Evolutionary conservation across 257 asterid genomes (phyloP).

Genomic region (Paraleonurus japonicus): DNA sequence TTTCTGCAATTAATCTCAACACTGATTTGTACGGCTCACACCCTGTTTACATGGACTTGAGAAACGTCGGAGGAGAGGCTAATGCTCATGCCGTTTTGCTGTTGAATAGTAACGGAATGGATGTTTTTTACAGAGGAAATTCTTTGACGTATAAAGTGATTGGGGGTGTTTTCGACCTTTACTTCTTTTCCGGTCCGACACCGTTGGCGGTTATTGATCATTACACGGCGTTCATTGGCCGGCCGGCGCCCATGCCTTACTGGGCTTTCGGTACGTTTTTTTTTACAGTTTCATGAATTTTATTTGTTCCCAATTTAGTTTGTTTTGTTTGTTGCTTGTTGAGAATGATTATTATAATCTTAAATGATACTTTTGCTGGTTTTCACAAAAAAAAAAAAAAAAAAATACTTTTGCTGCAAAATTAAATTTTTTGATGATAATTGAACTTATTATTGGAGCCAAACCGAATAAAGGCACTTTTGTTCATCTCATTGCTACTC

Average conservation of each 20-base stretch:
- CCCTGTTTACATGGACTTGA: conserved; percentile 91
- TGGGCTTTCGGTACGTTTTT: conserved; percentile 92
- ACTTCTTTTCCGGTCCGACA: conserved; percentile 85
- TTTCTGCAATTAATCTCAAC: conserved; percentile 79
- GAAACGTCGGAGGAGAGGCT: conserved; percentile 58
- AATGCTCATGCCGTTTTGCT: conserved; percentile 75
- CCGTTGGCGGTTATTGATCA: conserved; percentile 91
- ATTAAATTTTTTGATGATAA: neutral
- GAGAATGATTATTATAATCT: neutral
- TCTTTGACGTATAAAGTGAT: conserved; percentile 87
- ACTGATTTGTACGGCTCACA: conserved; percentile 89
- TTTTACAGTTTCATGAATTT: too few species aligned
- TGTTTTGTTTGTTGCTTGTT: neutral
- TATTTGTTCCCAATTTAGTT: neutral
- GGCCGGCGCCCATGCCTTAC: conserved; percentile 98
- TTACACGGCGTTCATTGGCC: conserved; percentile 72
- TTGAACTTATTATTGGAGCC: neutral
- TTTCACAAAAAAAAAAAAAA: too few species aligned
- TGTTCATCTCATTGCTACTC: neutral
- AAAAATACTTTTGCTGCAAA: neutral
- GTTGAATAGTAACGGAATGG: conserved; percentile 96
- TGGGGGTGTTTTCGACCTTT: conserved; percentile 93
- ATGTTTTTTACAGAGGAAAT: conserved; percentile 73
- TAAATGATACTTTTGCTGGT: neutral
- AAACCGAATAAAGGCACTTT: neutral